These are phyloP conservation scores for Chenopodium formosanum DNA, from an alignment of 148 eudicot species.

Conservation along the genomic window DNA sequence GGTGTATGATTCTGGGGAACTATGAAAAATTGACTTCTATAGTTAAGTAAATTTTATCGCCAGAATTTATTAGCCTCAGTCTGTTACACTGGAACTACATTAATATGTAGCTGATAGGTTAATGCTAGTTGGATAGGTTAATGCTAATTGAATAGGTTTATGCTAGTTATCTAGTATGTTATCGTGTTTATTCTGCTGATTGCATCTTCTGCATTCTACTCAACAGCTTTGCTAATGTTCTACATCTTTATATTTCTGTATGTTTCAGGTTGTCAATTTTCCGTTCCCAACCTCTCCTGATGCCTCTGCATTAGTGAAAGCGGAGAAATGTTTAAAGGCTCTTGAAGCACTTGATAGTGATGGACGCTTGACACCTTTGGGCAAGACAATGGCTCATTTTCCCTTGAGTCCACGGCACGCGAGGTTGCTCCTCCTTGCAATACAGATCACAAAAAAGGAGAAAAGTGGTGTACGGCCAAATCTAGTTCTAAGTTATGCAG, in stretches of 20 bases:
- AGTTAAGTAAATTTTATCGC: not conserved
- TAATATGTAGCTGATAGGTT: not conserved
- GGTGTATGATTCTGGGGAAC: too few relatives aligned
- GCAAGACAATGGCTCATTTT: conserved; percentile 81
- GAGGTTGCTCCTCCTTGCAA: conserved; percentile 82
- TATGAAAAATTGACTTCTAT: too few relatives aligned
- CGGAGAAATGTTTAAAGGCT: conserved; percentile 68
- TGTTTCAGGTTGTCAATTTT: conserved; percentile 65
- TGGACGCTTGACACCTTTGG: conserved; percentile 70
- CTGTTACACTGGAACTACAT: not conserved
- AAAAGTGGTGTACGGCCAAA: conserved; percentile 43
- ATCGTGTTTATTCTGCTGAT: too few relatives aligned
- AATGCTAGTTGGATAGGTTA: not conserved
- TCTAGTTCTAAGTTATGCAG: conserved; percentile 66
- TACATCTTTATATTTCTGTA: conserved; percentile 5
- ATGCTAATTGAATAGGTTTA: not conserved
- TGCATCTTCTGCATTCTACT: not conserved
- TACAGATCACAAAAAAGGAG: conserved; percentile 50
- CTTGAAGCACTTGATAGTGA: conserved; percentile 79
- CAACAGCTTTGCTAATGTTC: not conserved
- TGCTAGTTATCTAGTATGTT: not conserved
- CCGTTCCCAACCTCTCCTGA: conserved; percentile 96
- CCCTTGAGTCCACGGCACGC: conserved; percentile 96
- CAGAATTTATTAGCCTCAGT: not conserved
- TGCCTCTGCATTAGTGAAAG: conserved; percentile 52